Conservation (phyloP, 2,329 filamentous ascomycete genomes). For the Pseudocercospora fuligena region DNA sequence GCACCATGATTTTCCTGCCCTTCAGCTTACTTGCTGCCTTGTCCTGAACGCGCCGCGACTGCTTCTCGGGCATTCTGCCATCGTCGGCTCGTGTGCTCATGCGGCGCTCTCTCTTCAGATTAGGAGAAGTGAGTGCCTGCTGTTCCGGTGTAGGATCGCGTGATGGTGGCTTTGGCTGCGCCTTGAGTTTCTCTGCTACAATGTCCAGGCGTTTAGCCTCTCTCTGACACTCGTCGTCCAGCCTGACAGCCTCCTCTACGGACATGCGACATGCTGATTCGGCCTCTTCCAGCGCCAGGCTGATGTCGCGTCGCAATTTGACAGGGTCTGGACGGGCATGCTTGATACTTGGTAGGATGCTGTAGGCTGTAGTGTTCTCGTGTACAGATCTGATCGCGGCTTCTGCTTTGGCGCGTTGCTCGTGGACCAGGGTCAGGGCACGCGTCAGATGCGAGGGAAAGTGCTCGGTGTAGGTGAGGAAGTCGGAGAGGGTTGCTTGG, state of each 20-base stretch:
- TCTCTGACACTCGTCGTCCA: constrained; percentile 42
- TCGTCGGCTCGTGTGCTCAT: constrained; percentile 38
- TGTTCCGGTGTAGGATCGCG: constrained; percentile 61
- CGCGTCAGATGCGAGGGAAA: constrained; percentile 68
- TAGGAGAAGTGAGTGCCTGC: constrained; percentile 40
- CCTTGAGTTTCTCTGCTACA: constrained; percentile 66
- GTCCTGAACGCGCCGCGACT: constrained; percentile 33
- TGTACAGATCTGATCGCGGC: constrained; percentile 52
- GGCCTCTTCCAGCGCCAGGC: constrained; percentile 50
- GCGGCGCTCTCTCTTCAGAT: constrained; percentile 40
- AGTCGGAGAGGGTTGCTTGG: constrained; percentile 69
- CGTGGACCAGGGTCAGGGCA: constrained; percentile 65
- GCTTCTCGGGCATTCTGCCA: constrained; percentile 30
- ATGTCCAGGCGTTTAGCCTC: constrained; percentile 59
- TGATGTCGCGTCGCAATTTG: constrained; percentile 60
- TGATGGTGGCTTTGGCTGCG: constrained; percentile 64
- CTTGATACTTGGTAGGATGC: constrained; percentile 55
- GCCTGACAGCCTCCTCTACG: constrained; percentile 40
- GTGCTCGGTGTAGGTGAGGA: constrained; percentile 72
- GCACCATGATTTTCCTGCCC: constrained; percentile 47
- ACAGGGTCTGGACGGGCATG: constrained; percentile 57
- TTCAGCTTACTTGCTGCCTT: constrained; percentile 42
- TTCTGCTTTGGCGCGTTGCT: constrained; percentile 53
- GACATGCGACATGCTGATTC: constrained; percentile 43
- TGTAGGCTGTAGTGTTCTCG: constrained; percentile 54